A percentile compares a stretch with the other conserved stretches of the same genome.
phyloP scores from a whole-genome alignment of 257 asterid species.

The Ophiorrhiza pumila region DNA sequence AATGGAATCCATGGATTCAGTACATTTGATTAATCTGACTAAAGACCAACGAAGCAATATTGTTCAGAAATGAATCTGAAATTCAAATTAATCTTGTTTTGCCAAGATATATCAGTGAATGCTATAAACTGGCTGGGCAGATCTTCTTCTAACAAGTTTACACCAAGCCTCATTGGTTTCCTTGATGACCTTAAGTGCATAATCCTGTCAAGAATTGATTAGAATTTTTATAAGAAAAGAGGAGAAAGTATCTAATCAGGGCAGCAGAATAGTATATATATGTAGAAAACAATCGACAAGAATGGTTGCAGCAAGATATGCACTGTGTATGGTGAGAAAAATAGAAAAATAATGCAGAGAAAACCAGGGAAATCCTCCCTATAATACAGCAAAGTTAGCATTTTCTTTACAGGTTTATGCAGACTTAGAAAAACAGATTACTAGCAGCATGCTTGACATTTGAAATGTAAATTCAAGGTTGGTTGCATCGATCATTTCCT shows the following conservation, averaged over 20 bases:
- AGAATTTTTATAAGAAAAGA: background rate
- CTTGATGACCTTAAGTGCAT: constrained; percentile 6
- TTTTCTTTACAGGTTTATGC: background rate
- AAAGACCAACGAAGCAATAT: too few species aligned
- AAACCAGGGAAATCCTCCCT: too few species aligned
- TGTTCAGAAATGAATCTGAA: too few species aligned
- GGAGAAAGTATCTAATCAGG: background rate
- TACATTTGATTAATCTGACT: too few species aligned
- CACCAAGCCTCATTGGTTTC: constrained; percentile 10
- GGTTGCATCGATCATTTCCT: background rate
- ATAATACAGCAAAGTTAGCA: too few species aligned
- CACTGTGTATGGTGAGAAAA: background rate
- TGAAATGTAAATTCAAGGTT: background rate
- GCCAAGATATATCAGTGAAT: background rate
- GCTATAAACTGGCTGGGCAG: background rate
- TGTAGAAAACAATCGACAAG: background rate
- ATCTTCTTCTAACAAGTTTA: constrained; percentile 2
- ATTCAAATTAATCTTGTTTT: background rate
- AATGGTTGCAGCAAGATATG: background rate
- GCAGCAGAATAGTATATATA: background rate
- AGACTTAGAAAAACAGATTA: background rate
- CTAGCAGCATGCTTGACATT: background rate
- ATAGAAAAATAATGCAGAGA: too few species aligned
- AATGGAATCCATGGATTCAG: too few species aligned
- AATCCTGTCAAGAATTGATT: constrained; percentile 2